A percentile compares a stretch with the other conserved stretches of the same genome.
These are phyloP conservation scores for Starmera quercuum DNA, from an alignment of 805 yeast species.

Conservation along the genomic window DNA sequence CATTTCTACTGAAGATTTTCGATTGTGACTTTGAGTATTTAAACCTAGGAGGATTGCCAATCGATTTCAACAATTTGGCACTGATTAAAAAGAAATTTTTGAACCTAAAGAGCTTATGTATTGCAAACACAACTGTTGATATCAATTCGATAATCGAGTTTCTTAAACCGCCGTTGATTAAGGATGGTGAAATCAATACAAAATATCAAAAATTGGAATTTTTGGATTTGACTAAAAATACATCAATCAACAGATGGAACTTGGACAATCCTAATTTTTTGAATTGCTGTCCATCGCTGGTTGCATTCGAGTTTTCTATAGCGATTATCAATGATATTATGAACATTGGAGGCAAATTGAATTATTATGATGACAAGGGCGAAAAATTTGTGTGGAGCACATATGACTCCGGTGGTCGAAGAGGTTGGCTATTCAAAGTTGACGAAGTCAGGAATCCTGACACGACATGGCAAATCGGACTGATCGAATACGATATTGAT, in stretches of 20 bases:
- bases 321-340: conserved; percentile 44
- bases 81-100: conserved; percentile 33
- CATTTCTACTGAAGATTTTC: conserved; percentile 34
- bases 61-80: conserved; percentile 27
- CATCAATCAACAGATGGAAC: conserved; percentile 52
- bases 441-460: conserved; percentile 25
- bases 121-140: conserved; percentile 27
- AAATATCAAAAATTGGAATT: conserved; percentile 35
- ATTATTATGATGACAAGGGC: conserved; percentile 9
- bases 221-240: conserved; percentile 62
- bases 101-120: conserved; percentile 26
- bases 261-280: conserved; percentile 40
- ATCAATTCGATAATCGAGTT: conserved; percentile 26
- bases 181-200: conserved; percentile 1
- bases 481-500: conserved; percentile 52
- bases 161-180: conserved; percentile 20
- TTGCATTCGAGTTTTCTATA: conserved; percentile 61
- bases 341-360: conserved; percentile 15
- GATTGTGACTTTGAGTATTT: conserved; percentile 37
- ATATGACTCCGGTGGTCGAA: conserved; percentile 48
- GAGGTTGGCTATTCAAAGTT: conserved; percentile 70
- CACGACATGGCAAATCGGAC: conserved; percentile 22
- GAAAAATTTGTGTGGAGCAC: conserved; percentile 20
- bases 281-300: conserved; percentile 38
- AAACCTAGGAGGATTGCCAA: conserved; percentile 61